Evolutionary conservation across 1,284 basidiomycete genomes (phyloP), one percentile per base, ranked within the genome.

Genomic region (Pseudozyma sp.): DNA sequence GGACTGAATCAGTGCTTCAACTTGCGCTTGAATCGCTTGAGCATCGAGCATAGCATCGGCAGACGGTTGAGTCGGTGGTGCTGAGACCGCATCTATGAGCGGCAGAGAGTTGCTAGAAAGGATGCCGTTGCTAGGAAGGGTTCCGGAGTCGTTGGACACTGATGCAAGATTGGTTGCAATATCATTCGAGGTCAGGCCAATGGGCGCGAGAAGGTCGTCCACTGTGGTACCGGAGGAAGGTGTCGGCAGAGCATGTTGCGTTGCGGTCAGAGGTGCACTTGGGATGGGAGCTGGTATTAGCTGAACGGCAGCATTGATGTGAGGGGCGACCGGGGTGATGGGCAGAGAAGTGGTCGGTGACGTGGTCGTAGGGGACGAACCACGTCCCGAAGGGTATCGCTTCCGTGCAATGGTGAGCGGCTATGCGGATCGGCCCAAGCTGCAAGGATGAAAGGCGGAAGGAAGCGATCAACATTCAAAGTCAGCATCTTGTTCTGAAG

Each of bases 391-490:
- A 31, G 64, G 11, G 36, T 60, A 55, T 44, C 58, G 68, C 64
- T 70, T 70, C 31, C 63, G 72, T 47, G 67, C 72, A 75, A 75
- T 75, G 68, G 55, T 70, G 67, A 59, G 56, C 47, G 40, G 39
- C n/a, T 59, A 44, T 42, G 58, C 52, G 49, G 48, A 56, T 61
- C 61, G 63, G 59, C 66, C 59, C 67, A 66, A 63, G 62, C 66
- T 66, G 38, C 21, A 13, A 34, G 5, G 7, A 9, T 5, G 21
- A 18, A 10, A 47, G 18, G 18, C 25, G 36, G 19, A 11, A 48
- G 8, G 13, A 40, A 39, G 36, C 19, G 16, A 21, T 13, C 9
- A 44, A 19, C 6, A 10, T 8, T 47, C 19, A 47, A 11, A 12
- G 45, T 18, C 14, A 11, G 43, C 18, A 47, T 47, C 19, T 25